A percentile compares a stretch with the other conserved stretches of the same genome.
Conservation (phyloP, 768 basidiomycete species). For the Tricholoma matsutake region DNA sequence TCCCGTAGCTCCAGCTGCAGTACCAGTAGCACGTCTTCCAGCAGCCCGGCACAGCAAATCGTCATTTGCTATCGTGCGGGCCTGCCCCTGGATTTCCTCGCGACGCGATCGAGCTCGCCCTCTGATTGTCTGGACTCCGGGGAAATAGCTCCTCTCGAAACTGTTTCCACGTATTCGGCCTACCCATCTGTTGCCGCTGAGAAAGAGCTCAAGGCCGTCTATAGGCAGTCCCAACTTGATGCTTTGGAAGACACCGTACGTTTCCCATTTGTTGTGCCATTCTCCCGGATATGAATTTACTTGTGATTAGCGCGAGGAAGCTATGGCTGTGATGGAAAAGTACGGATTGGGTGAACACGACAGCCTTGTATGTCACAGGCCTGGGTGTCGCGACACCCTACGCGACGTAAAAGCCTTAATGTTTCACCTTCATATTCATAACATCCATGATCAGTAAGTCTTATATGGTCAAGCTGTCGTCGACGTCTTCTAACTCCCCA, state of each 20-base stretch:
- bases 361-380: slow-evolving; percentile 40
- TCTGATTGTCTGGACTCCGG: slow-evolving; percentile 12
- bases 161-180: slow-evolving; percentile 6
- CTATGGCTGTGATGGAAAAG: slow-evolving; percentile 24
- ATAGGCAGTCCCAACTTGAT: slow-evolving; percentile 32
- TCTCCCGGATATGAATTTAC: background rate
- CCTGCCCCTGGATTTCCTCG: slow-evolving; percentile 20
- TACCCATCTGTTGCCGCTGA: slow-evolving; percentile 15
- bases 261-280: slow-evolving; percentile 7
- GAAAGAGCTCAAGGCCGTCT: slow-evolving; percentile 25
- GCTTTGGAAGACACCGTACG: slow-evolving; percentile 40
- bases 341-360: slow-evolving; percentile 23
- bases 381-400: slow-evolving; percentile 44
- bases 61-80: slow-evolving; percentile 36
- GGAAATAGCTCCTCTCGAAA: slow-evolving; percentile 11
- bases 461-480: slow-evolving; percentile 1
- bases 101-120: slow-evolving; percentile 14
- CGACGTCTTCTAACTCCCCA: slow-evolving; percentile 1
- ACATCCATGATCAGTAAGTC: slow-evolving; percentile 42
- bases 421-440: slow-evolving; percentile 56
- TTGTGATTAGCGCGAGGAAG: slow-evolving; percentile 34
- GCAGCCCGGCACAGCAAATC: slow-evolving; percentile 40
- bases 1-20: slow-evolving; percentile 22
- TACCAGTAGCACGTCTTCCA: slow-evolving; percentile 21
- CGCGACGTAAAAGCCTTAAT: slow-evolving; percentile 41